These are phyloP conservation scores for Brassica carinata DNA, from an alignment of 345 rosid species.

Conservation along the genomic window DNA sequence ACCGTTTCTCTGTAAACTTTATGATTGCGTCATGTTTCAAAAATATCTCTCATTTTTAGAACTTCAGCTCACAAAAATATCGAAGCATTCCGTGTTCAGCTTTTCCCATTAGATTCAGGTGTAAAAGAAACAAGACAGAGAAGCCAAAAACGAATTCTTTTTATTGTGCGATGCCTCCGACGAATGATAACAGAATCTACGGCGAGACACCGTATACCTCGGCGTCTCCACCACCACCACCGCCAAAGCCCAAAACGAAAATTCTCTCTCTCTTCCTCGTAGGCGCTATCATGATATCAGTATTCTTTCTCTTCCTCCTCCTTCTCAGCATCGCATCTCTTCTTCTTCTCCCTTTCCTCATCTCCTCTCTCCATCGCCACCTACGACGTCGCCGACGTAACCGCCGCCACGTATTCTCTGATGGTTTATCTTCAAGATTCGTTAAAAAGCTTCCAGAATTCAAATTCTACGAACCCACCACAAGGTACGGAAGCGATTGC, in stretches of 20 bases:
- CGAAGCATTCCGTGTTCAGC: conserved; percentile 19
- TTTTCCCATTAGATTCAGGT: neutral
- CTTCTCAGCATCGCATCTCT: conserved; percentile 58
- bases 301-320: conserved; percentile 54
- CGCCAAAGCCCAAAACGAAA: conserved; percentile 25
- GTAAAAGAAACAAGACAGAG: neutral
- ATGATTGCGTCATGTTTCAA: neutral
- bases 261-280: conserved; percentile 53
- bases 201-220: conserved; percentile 25
- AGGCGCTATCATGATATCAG: conserved; percentile 61
- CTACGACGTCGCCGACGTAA: conserved; percentile 35
- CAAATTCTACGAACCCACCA: conserved; percentile 38
- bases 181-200: conserved; percentile 4
- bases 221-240: neutral
- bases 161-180: conserved; percentile 25
- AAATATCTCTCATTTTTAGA: neutral
- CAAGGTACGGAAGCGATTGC: conserved; percentile 46
- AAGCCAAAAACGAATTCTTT: neutral
- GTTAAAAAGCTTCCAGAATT: conserved; percentile 64
- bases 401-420: conserved; percentile 18
- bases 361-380: conserved; percentile 51
- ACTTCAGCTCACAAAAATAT: neutral
- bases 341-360: conserved; percentile 57
- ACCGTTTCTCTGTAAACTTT: neutral
- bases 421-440: conserved; percentile 53